phyloP scores from a whole-genome alignment of 2,329 filamentous ascomycete genomes.

The Fusarium continuum region DNA sequence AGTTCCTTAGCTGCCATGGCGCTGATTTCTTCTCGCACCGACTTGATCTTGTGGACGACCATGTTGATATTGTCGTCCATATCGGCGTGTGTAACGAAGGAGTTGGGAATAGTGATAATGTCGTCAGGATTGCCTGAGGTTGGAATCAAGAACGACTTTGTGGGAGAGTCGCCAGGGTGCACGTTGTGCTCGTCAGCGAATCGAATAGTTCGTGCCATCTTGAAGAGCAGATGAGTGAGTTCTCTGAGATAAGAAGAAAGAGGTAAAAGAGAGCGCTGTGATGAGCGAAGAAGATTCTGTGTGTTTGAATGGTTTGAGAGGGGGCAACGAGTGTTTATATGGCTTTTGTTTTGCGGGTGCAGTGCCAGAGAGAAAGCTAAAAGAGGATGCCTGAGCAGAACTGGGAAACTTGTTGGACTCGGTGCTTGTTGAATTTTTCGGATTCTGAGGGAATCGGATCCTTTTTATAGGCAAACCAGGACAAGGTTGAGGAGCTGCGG shows the following conservation, averaged over 20 bases:
- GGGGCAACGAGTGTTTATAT: neutral
- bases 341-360: neutral
- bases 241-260: neutral
- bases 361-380: neutral
- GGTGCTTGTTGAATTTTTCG: neutral
- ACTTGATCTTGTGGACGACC: neutral
- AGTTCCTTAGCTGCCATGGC: neutral
- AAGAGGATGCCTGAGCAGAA: neutral
- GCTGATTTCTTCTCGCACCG: neutral
- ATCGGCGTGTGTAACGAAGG: neutral
- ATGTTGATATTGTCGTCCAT: neutral
- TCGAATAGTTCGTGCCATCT: neutral
- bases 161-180: neutral
- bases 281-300: neutral
- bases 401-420: neutral
- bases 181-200: neutral
- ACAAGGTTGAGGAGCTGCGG: slow-evolving; percentile 9
- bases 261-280: neutral
- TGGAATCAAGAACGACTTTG: too few relatives aligned
- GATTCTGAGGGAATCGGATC: neutral
- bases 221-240: neutral
- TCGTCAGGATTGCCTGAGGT: neutral
- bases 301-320: neutral
- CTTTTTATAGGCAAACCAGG: neutral
- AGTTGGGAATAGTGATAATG: rapidly evolving